Base-by-base conservation (phyloP, 2,329 filamentous ascomycete genomes). In the Onygenales sp. region DNA sequence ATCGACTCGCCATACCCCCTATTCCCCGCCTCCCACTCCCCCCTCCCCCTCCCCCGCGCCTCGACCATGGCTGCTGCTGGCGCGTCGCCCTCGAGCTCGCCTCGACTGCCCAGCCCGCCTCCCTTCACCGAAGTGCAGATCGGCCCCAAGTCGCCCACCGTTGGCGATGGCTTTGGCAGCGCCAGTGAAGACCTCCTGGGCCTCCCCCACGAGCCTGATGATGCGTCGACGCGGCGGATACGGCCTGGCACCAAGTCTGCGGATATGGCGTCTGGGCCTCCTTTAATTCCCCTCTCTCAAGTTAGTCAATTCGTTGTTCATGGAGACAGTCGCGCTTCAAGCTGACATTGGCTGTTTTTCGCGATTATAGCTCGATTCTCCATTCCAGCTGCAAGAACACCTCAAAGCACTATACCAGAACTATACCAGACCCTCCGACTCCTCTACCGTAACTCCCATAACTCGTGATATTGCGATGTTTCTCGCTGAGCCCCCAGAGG, bases 361-460 rank as follows among this genome's bases (percentile, higher is more conserved):
- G 47, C 47, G 47, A 27, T 40, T 54, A 52, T 68, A 96, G 88
- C 89, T 98, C 61, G 91, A 98, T 67, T 97, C 92, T 21, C 88
- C 93, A 44, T 98, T 97, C 68, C 93, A 96, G 70, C 82, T 97
- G 14, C 94, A 96, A 70, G 93, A 98, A 72, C 92, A 98, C 66
- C 85, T 98, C 52, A 92, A 94, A 69, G 88, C 93, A 37, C 81
- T 96, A 13, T 88, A 97, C 74, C 84, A 91, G 70, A 78, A 86
- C 67, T 85, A 87, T 67, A 95, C 88, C 1, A 81, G 83, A 56
- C 81, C 82, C 6, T 62, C 72, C 44, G 67, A 73, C 44, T 77
- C 75, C 51, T 76, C 79, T 58, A 81, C 81, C 59, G 85, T 83
- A 36, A 74, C 81, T 43, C 83, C 92, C 6, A 85, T 97, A 59